Evolutionary conservation across 164 flowering plant species (phyloP).

Genomic region (Chimonanthus salicifolius): DNA sequence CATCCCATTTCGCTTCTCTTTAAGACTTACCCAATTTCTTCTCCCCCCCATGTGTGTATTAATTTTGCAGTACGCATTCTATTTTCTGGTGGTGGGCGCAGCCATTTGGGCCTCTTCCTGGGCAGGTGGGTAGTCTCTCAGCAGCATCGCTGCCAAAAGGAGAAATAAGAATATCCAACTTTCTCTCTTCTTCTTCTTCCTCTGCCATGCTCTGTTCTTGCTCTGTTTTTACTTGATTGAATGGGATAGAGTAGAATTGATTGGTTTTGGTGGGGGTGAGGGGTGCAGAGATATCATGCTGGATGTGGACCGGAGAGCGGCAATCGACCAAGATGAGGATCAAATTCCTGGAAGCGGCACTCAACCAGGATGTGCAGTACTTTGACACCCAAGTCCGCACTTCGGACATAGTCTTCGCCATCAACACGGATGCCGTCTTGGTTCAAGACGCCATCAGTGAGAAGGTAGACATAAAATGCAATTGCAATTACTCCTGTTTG

Average conservation of each 20-base stretch:
- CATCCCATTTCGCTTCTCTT: too few relatives aligned
- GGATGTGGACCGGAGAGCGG: conserved; percentile 99
- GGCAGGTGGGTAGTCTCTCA: conserved; percentile 56
- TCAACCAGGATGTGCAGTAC: conserved; percentile 88
- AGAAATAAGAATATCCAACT: neutral
- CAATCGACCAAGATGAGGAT: conserved; percentile 95
- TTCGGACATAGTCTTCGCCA: conserved; percentile 85
- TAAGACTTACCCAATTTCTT: neutral
- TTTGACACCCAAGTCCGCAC: conserved; percentile 92
- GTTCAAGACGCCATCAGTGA: conserved; percentile 99
- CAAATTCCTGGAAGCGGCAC: conserved; percentile 82
- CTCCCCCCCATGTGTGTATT: neutral
- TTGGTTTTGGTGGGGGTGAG: conserved; percentile 1
- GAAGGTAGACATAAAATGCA: conserved; percentile 45
- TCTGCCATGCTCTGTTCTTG: neutral
- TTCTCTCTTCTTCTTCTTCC: conserved; percentile 2
- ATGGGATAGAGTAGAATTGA: conserved; percentile 5
- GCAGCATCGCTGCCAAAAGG: neutral
- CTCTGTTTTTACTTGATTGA: neutral
- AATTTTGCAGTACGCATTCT: conserved; percentile 76
- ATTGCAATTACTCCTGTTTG: neutral
- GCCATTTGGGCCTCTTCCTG: conserved; percentile 98
- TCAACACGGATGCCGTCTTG: conserved; percentile 85
- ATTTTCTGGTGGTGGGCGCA: conserved; percentile 94
- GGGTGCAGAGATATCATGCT: conserved; percentile 89